These are phyloP conservation scores for Saccharomyces hybrid DNA, from an alignment of 1,139 yeast species.

Conservation along the genomic window DNA sequence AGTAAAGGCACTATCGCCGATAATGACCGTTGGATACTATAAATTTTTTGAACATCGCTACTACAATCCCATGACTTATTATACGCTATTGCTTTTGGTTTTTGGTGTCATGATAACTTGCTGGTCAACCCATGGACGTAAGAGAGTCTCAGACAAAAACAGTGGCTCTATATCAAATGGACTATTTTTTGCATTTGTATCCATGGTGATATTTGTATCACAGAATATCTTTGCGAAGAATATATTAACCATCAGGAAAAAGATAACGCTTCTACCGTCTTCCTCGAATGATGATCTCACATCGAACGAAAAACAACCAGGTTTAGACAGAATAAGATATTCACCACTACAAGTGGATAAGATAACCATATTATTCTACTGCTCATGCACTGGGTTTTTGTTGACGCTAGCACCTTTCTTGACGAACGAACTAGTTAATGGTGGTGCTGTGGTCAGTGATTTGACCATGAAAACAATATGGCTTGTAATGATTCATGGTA, in stretches of 20 bases:
- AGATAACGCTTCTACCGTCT: conserved; percentile 22
- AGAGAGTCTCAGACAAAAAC: conserved; percentile 28
- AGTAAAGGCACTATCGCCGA: conserved; percentile 81
- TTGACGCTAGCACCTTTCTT: conserved; percentile 75
- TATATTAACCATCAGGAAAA: conserved; percentile 51
- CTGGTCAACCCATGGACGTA: conserved; percentile 26
- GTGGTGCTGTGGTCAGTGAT: conserved; percentile 20
- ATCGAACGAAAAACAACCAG: background rate
- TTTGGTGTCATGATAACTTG: conserved; percentile 83
- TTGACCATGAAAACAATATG: conserved; percentile 33
- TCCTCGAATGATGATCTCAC: conserved; percentile 1
- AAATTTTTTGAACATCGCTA: conserved; percentile 48
- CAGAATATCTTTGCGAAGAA: conserved; percentile 89
- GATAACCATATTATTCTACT: conserved; percentile 71
- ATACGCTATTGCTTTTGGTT: conserved; percentile 69
- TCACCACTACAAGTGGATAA: conserved; percentile 48
- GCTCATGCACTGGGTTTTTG: conserved; percentile 71
- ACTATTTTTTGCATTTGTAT: conserved; percentile 62
- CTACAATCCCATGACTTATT: conserved; percentile 60
- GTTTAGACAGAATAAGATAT: background rate
- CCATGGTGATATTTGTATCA: conserved; percentile 80
- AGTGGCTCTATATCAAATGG: conserved; percentile 48
- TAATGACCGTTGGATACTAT: conserved; percentile 78
- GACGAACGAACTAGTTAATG: conserved; percentile 31
- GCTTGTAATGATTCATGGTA: conserved; percentile 54